Percentiles rank a stretch among this genome's conserved stretches.
These are phyloP conservation scores for Entonaema liquescens DNA, from an alignment of 495 filamentous ascomycete species.

Conservation along the genomic window DNA sequence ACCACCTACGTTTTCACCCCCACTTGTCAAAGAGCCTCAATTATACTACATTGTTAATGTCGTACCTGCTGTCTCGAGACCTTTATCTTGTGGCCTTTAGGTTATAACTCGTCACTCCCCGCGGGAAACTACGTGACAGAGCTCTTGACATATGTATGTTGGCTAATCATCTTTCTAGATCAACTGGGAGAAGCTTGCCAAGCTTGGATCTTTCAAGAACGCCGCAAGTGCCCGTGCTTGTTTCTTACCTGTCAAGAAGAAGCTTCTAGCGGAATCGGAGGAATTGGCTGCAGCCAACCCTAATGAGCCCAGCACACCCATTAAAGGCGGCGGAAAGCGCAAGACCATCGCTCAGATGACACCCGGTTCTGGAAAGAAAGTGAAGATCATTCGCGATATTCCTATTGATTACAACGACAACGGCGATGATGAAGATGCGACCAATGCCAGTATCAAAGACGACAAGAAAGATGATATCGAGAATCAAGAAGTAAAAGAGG, in stretches of 20 bases:
- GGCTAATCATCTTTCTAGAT: slow-evolving; percentile 18
- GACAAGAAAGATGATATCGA: neutral
- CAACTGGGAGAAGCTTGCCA: slow-evolving; percentile 30
- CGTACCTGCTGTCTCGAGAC: neutral
- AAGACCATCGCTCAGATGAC: slow-evolving; percentile 1
- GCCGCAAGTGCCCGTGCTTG: slow-evolving; percentile 13
- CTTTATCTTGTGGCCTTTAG: neutral
- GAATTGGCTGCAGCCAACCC: neutral
- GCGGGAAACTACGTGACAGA: neutral
- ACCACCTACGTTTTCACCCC: neutral
- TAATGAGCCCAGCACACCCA: neutral
- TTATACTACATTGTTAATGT: neutral
- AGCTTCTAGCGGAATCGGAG: slow-evolving; percentile 21
- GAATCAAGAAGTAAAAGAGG: neutral
- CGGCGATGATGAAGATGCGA: neutral
- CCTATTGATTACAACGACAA: neutral
- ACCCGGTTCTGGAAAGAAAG: slow-evolving; percentile 10
- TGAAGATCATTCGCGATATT: neutral
- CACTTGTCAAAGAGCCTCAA: neutral
- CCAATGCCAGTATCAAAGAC: neutral
- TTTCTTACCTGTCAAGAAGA: slow-evolving; percentile 28
- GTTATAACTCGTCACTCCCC: neutral
- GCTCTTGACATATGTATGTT: neutral
- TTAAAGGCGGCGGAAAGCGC: slow-evolving; percentile 16
- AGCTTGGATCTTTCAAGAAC: slow-evolving; percentile 33